phyloP scores from a whole-genome alignment of 176 grass and related monocot species.

The Puccinellia tenuiflora region DNA sequence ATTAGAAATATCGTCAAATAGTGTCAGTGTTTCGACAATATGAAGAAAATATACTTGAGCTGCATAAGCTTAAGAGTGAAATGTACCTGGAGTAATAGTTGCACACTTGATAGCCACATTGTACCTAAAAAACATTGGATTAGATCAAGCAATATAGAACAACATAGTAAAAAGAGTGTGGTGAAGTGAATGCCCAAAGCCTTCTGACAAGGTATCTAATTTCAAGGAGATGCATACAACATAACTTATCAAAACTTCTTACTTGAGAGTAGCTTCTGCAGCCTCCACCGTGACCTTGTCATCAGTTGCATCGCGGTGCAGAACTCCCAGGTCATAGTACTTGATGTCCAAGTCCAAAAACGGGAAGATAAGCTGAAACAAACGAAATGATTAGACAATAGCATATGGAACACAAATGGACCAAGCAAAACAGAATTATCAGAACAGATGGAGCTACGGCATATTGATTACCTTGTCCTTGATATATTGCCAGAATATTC shows the following conservation, averaged over 20 bases:
- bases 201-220: neutral
- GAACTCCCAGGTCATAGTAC: constrained; percentile 86
- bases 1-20: neutral
- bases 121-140: constrained; percentile 51
- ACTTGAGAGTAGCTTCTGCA: constrained; percentile 97
- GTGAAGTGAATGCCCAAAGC: neutral
- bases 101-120: constrained; percentile 99
- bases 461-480: constrained; percentile 77
- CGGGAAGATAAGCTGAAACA: constrained; percentile 84
- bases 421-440: neutral
- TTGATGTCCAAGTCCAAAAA: constrained; percentile 95
- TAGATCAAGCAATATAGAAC: constrained; percentile 7
- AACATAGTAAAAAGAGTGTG: neutral
- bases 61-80: constrained; percentile 22
- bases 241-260: too few species aligned
- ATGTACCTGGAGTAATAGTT: constrained; percentile 90
- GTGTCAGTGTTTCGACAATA: constrained; percentile 5
- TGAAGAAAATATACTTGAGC: constrained; percentile 6
- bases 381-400: neutral
- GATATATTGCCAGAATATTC: constrained; percentile 90
- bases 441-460: neutral
- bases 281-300: constrained; percentile 95
- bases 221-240: neutral
- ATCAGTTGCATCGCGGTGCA: constrained; percentile 83
- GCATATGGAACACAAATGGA: neutral